Evolutionary conservation across 352 stramenopile species (phyloP), one percentile per base, ranked within the genome.

Genomic region (Elongisporangium prolatum): DNA sequence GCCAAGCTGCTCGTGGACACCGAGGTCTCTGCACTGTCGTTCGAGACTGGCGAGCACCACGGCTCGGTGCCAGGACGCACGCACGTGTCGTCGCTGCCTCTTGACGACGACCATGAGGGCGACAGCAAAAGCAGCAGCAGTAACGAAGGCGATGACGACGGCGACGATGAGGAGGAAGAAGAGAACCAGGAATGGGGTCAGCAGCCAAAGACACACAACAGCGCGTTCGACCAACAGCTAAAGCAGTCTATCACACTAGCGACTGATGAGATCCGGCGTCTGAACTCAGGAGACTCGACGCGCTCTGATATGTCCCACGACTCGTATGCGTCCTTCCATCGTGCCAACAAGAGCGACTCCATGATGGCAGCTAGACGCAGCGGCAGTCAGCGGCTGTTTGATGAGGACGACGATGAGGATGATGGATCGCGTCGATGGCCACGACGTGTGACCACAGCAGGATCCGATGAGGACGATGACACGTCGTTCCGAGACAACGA

Each of bases 1-100:
- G 28, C 9, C 28, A 86, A 88, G 57, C 56, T 91, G 8, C 61
- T 91, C 14, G 75, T 66, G 2, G 72, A 68, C 17, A 21, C 21
- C 37, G 63, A 73, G 18, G 66, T 40, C 7, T 56, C 50, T 40
- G 28, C 4, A 1, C 5, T 40, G 28, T 40, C 28, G 4, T 40
- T 40, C 28, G 28, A 40, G 28, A 40, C 28, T 14, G 28, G 28
- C 8, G 28, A 40, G 28, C 14, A 40, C 28, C 5, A 40, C 5
- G 28, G 9, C 28, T 40, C 28, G 28, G 8, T 40, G 9, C 28
- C 28, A 40, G 28, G 28, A 8, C 28, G 28, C 28, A 40, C 28
- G 4, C 28, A 40, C 28, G 28, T 40, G 4, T 40, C 28, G 1
- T 40, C 28, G 4, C 28, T 40, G 28, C 28, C 28, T 40, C 28